Base-by-base conservation (phyloP, 75 land plant genomes). In the Chamaecyparis obtusa region DNA sequence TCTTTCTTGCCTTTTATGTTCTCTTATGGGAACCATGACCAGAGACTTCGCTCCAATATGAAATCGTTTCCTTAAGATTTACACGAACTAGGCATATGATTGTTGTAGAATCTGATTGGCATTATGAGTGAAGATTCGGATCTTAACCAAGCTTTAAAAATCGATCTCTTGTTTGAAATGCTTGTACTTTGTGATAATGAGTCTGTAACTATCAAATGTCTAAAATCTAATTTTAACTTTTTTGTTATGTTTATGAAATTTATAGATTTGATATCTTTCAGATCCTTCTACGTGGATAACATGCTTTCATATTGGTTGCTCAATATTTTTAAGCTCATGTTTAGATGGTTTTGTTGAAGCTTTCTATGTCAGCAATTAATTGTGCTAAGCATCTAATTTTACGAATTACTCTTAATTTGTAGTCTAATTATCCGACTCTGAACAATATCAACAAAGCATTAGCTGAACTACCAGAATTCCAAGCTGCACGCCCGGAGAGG, bases 391-490 rank as follows among this genome's bases (percentile, higher is more conserved):
- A 55, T 85, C 37, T 37, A 19, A 85, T 35, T 36, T 81, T 81
- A 44, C 27, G 83, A 81, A 81, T 81, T 76, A 19, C 43, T 87
- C 21, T 77, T 51, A 33, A 49, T 88, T 33, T 92, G 92, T 91
- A 95, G 96, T 71, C 85, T 78, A 80, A 86, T 11, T 95, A 87
- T 75, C 95, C 95, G 85, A 86, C 90, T 72, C 84, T 95, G 16
- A 41, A 27, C 14, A 90, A 90, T 83, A 21, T 95, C 41, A 24
- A 87, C 80, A 87, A 93, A 41, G 90, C 91, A 24, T 92, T 94
- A 86, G 85, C 39, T 37, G 94, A 93, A 44, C 67, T 91, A 72
- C 92, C 90, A 15, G 93, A 89, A 80, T 95, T 94, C 69, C 92
- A 86, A 86, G 86, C 89, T 57, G 95, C 95, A 14, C 36, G 88